Base-by-base conservation (phyloP, 2,329 filamentous ascomycete species). In the Xylaria digitata region DNA sequence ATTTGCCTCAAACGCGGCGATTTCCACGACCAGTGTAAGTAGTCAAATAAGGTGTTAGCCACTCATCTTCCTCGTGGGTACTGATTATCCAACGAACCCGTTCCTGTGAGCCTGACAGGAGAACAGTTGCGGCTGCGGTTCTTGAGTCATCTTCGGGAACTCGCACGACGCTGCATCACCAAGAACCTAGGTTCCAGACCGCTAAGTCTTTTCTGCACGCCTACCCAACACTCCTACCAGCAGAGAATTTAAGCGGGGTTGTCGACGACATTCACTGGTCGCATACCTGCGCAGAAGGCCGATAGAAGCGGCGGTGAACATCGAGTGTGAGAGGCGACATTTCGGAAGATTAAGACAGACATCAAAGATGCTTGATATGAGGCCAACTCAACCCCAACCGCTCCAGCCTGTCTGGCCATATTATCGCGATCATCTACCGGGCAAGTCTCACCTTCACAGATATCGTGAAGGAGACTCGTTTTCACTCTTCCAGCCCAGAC, bases 161-260 rank as follows among this genome's bases (percentile, higher is more conserved):
- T 73, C 74, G 75, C 76, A 76, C 75, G 59, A 73, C 62, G 70
- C 68, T 68, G 74, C 75, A 75, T 74, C 74, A 70, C 68, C 70
- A 75, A 69, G 75, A 77, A 76, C 75, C 65, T 66, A 66, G 65
- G 68, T 72, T 71, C 72, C 67, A 75, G 73, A 76, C 76, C 75
- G 75, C 75, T 58, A 72, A 66, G 74, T 59, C 61, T 57, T 46
- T 67, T 49, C 75, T 76, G 75, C 75, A 77, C 71, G 71, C 58
- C 61, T 76, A 76, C 75, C 75, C 73, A 77, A 77, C 70, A 72
- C 50, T 62, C 63, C 62, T 68, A 60, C 48, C 58, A 42, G 65
- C 42, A 72, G 58, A 37, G 43, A 65, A 52, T 56, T 62, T 61
- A 66, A 70, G 73, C 72, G 71, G 74, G 73, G 70, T 69, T 50